Evolutionary conservation across 768 basidiomycete species (phyloP).

Genomic region (Udeniomyces megalosporus): DNA sequence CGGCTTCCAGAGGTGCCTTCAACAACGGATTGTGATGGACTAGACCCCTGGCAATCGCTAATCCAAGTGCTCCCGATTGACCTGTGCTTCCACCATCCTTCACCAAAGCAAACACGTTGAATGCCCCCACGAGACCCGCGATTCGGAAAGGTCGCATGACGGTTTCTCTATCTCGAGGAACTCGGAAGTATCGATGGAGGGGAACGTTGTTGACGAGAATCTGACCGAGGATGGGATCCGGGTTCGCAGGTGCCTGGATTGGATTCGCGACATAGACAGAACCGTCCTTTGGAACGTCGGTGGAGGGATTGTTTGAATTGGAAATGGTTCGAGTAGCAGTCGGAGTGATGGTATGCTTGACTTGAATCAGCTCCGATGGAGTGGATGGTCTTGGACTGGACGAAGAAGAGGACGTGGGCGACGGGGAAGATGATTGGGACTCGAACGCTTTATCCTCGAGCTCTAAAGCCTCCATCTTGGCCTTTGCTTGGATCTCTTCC

Average conservation of each 20-base stretch:
- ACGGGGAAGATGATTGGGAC: not conserved
- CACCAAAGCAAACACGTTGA: conserved; percentile 54
- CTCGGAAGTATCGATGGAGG: conserved; percentile 59
- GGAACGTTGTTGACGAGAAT: conserved; percentile 76
- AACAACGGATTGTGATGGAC: conserved; percentile 50
- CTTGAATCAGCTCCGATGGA: not conserved
- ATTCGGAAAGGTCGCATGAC: conserved; percentile 70
- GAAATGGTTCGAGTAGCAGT: not conserved
- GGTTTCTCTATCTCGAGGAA: conserved; percentile 59
- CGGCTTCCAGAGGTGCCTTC: conserved; percentile 49
- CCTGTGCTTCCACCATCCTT: conserved; percentile 82
- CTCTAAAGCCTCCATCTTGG: not conserved
- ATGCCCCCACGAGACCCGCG: conserved; percentile 67
- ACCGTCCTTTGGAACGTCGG: not conserved
- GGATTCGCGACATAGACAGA: not conserved
- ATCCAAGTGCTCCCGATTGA: conserved; percentile 72
- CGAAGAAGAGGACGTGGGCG: not conserved
- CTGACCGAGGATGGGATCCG: conserved; percentile 1
- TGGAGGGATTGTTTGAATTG: not conserved
- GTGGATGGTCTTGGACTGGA: not conserved
- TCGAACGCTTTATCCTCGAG: not conserved
- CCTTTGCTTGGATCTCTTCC: not conserved
- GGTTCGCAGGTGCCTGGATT: not conserved
- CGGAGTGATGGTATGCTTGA: not conserved
- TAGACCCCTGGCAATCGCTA: conserved; percentile 31